Evolutionary conservation across 1,139 yeast species (phyloP).

Genomic region (Tardiomyces depauwii): DNA sequence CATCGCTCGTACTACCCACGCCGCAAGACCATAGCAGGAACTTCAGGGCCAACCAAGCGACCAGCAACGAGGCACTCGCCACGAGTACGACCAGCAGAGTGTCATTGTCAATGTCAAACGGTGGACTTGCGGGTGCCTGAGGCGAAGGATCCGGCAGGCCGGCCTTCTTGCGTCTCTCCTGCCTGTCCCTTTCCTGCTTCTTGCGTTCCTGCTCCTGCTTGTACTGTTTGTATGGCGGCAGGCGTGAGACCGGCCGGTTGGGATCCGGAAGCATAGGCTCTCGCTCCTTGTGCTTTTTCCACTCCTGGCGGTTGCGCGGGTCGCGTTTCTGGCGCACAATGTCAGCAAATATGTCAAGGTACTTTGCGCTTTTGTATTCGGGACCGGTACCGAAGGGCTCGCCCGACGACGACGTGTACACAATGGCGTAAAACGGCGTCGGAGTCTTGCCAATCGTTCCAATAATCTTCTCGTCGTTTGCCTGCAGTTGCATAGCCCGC

Average conservation of each 20-base stretch:
- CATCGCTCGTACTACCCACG: no score
- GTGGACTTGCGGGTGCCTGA: no score
- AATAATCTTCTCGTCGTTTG: constrained; percentile 40
- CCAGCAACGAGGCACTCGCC: neutral
- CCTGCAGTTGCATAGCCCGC: constrained; percentile 20
- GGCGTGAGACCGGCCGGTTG: neutral
- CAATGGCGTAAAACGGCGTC: constrained; percentile 19
- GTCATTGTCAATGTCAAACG: neutral
- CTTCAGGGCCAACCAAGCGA: neutral
- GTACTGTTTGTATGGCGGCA: neutral
- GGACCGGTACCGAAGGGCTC: constrained; percentile 10
- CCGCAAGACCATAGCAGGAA: neutral
- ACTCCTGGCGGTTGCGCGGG: constrained; percentile 14
- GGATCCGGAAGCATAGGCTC: neutral
- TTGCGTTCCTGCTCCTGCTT: neutral
- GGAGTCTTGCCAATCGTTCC: constrained; percentile 17
- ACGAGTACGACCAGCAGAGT: neutral
- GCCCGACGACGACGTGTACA: constrained; percentile 18
- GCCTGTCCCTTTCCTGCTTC: neutral
- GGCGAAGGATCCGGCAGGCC: neutral
- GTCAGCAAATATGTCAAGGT: constrained; percentile 17
- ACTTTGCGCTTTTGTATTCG: constrained; percentile 6
- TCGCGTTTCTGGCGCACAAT: constrained; percentile 16
- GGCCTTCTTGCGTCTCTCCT: neutral
- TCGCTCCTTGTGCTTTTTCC: constrained; percentile 13